phyloP scores from a whole-genome alignment of 495 filamentous ascomycete species.

The Neurospora africana region DNA sequence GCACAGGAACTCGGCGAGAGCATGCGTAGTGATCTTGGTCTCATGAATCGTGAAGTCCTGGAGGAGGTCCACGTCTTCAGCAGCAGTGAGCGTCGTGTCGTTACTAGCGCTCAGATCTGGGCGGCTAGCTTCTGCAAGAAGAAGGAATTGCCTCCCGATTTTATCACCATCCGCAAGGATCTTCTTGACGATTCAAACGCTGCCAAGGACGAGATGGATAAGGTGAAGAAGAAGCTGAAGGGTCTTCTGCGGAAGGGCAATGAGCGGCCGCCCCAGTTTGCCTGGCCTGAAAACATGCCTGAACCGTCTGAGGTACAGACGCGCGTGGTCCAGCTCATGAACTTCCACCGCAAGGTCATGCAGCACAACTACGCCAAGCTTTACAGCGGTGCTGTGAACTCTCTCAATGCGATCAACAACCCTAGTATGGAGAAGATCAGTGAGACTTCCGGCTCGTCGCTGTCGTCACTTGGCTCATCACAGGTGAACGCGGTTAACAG shows the following conservation, averaged over 20 bases:
- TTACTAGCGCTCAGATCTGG: slow-evolving; percentile 95
- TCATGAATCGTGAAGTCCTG: slow-evolving; percentile 86
- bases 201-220: slow-evolving; percentile 99
- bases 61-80: slow-evolving; percentile 88
- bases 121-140: slow-evolving; percentile 78
- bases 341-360: slow-evolving; percentile 92
- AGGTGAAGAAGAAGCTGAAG: slow-evolving; percentile 98
- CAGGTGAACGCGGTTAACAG: slow-evolving; percentile 48
- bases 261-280: slow-evolving; percentile 82
- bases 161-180: slow-evolving; percentile 84
- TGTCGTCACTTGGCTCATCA: slow-evolving; percentile 30
- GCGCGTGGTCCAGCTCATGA: slow-evolving; percentile 93
- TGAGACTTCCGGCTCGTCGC: slow-evolving; percentile 4
- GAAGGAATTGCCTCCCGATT: slow-evolving; percentile 73
- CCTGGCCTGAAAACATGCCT: slow-evolving; percentile 92
- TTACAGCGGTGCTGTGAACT: slow-evolving; percentile 49
- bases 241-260: slow-evolving; percentile 78
- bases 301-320: slow-evolving; percentile 84
- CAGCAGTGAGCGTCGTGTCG: slow-evolving; percentile 88
- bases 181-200: slow-evolving; percentile 95
- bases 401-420: slow-evolving; percentile 45
- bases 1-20: slow-evolving; percentile 86
- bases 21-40: slow-evolving; percentile 85
- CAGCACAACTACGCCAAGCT: slow-evolving; percentile 78
- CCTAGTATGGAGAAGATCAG: slow-evolving; percentile 27